Evolutionary conservation across 331 rosid genomes (phyloP).

Genomic region (Quercus phellos): DNA sequence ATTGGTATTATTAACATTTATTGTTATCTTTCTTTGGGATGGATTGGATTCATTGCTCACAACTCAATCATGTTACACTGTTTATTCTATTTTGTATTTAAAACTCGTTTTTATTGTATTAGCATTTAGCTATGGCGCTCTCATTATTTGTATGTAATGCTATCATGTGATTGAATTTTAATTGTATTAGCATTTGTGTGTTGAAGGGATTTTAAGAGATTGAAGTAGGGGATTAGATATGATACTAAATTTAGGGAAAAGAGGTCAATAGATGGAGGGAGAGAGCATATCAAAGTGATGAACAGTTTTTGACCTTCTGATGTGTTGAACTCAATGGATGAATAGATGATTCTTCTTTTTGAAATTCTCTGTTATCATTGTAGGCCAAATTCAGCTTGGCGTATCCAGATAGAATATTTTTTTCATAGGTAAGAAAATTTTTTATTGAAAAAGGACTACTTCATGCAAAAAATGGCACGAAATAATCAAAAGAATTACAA

Average conservation of each 20-base stretch:
- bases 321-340: not conserved
- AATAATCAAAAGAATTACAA: no score
- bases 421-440: no score
- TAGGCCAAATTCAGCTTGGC: not conserved
- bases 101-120: not conserved
- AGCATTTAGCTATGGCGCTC: no score
- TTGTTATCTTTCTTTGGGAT: not conserved
- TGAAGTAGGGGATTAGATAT: not conserved
- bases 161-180: not conserved
- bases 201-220: not conserved
- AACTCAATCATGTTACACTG: not conserved
- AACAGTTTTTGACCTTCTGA: not conserved
- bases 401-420: no score
- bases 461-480: no score
- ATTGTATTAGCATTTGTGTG: no score
- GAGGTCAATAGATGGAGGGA: not conserved
- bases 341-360: not conserved
- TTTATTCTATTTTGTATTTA: not conserved
- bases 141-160: not conserved
- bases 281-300: not conserved
- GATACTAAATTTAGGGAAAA: not conserved
- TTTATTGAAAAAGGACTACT: no score
- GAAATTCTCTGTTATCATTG: not conserved
- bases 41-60: not conserved
- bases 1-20: not conserved